Conservation (phyloP, 2,329 filamentous ascomycete genomes). For the Didymosphaeria variabile region DNA sequence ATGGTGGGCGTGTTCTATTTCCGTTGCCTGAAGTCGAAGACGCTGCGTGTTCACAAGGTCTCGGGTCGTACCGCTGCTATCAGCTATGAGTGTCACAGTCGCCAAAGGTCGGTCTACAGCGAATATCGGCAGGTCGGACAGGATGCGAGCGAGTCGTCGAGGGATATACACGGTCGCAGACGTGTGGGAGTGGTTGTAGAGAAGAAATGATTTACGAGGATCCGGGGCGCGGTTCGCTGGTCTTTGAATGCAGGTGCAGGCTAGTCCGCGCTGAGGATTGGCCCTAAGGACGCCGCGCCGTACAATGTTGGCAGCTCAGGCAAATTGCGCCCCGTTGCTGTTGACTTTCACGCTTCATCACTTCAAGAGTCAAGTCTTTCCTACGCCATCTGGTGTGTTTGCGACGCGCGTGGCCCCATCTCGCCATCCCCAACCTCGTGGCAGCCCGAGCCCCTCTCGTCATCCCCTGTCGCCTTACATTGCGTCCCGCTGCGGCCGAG, state of each 20-base stretch:
- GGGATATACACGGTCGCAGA: neutral
- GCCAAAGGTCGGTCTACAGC: neutral
- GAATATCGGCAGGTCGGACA: neutral
- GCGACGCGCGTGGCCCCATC: neutral
- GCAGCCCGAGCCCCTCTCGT: neutral
- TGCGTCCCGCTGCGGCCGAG: constrained; percentile 7
- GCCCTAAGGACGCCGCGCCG: neutral
- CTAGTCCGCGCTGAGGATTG: neutral
- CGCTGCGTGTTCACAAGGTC: constrained; percentile 13
- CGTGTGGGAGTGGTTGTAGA: neutral
- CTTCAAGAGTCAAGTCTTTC: neutral
- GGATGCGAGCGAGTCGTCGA: neutral
- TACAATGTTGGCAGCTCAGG: constrained; percentile 3
- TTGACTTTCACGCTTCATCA: neutral
- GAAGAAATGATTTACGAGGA: neutral
- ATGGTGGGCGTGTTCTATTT: neutral
- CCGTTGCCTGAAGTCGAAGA: neutral
- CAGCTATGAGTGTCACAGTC: neutral
- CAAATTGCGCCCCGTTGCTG: constrained; percentile 12
- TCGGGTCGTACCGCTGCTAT: neutral
- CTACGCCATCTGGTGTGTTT: neutral
- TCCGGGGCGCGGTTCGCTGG: neutral
- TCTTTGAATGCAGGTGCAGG: constrained; percentile 6
- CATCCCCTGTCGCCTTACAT: constrained; percentile 9
- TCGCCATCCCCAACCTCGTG: neutral